phyloP scores from a whole-genome alignment of 805 yeast species.

The Metschnikowia drakensbergensis region DNA sequence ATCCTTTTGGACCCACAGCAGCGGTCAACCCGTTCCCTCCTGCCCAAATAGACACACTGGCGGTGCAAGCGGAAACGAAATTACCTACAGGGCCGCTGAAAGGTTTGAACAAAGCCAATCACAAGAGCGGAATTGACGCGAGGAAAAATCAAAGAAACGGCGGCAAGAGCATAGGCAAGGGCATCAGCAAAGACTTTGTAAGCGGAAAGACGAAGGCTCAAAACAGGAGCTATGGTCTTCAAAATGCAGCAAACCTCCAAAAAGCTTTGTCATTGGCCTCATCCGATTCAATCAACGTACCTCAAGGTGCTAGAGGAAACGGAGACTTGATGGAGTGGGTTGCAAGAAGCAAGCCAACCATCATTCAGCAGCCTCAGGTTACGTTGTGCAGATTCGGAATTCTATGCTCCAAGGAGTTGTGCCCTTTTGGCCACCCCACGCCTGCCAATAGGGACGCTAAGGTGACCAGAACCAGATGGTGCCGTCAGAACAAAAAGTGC shows the following conservation, averaged over 20 bases:
- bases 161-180: slow-evolving; percentile 16
- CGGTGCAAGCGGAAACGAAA: background rate
- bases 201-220: slow-evolving; percentile 9
- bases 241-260: slow-evolving; percentile 40
- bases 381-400: slow-evolving; percentile 72
- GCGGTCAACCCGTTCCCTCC: slow-evolving; percentile 10
- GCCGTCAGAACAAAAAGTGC: slow-evolving; percentile 67
- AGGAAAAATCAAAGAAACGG: slow-evolving; percentile 6
- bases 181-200: slow-evolving; percentile 17
- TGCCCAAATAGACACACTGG: slow-evolving; percentile 2
- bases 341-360: slow-evolving; percentile 35
- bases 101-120: slow-evolving; percentile 6
- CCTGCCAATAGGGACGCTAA: slow-evolving; percentile 75
- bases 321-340: slow-evolving; percentile 55
- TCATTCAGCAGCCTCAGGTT: slow-evolving; percentile 26
- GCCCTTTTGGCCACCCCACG: slow-evolving; percentile 91
- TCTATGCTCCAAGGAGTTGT: slow-evolving; percentile 68
- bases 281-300: slow-evolving; percentile 23
- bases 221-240: slow-evolving; percentile 31
- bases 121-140: slow-evolving; percentile 8
- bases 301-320: slow-evolving; percentile 47
- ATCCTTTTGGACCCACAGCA: slow-evolving; percentile 9
- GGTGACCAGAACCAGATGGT: slow-evolving; percentile 69
- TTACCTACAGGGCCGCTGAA: slow-evolving; percentile 12
- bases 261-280: slow-evolving; percentile 37